Percentiles rank a stretch among this genome's conserved stretches.
phyloP scores from a whole-genome alignment of 345 rosid species.

The Populus simonii region DNA sequence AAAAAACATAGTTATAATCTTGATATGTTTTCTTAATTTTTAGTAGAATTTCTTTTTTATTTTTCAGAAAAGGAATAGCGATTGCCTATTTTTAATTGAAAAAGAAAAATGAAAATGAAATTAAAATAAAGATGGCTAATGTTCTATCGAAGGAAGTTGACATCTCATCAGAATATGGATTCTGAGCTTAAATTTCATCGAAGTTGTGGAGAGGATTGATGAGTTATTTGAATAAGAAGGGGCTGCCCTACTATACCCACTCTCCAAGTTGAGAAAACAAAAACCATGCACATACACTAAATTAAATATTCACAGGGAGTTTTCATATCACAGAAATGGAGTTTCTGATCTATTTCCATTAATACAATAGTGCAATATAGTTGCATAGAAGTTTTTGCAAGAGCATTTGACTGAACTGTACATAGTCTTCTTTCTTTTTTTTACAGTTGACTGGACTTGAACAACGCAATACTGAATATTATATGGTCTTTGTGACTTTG shows the following conservation, averaged over 20 bases:
- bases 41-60: too few species aligned
- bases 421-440: neutral
- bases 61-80: too few species aligned
- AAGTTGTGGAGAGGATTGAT: neutral
- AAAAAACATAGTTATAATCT: too few species aligned
- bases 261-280: neutral
- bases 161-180: neutral
- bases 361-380: neutral
- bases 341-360: neutral
- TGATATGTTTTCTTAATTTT: too few species aligned
- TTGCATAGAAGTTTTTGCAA: neutral
- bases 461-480: neutral
- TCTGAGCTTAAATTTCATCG: neutral
- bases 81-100: too few species aligned
- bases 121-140: too few species aligned
- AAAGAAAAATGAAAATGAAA: too few species aligned
- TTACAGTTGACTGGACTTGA: neutral
- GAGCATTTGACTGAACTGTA: neutral
- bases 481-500: slow-evolving; percentile 7
- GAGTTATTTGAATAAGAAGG: neutral
- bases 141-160: neutral
- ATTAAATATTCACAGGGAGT: neutral
- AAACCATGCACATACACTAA: neutral
- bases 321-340: too few species aligned
- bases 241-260: neutral